Conservation (phyloP, 257 asterid genomes). For the Plectranthus barbatus region DNA sequence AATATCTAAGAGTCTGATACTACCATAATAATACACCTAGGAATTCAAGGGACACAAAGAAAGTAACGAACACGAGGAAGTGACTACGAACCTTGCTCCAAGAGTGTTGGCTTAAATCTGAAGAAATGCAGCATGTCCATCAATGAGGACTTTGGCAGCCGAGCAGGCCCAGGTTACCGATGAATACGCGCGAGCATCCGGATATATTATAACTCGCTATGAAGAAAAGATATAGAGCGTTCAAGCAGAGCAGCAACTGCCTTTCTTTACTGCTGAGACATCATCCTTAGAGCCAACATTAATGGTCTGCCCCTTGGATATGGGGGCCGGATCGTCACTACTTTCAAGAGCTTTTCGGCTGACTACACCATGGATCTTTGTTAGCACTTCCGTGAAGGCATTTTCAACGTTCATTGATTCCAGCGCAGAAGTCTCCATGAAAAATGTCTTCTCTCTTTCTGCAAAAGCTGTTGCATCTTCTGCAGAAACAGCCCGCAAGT, state of each 20-base stretch:
- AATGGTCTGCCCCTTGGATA: conserved; percentile 50
- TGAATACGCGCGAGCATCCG: too few species aligned
- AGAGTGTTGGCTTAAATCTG: neutral
- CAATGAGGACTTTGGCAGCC: conserved; percentile 1
- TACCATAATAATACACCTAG: conserved; percentile 23
- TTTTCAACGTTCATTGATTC: conserved; percentile 60
- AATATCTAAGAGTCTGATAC: conserved; percentile 12
- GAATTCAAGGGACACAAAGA: too few species aligned
- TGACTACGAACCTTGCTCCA: conserved; percentile 7
- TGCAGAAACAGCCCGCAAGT: conserved; percentile 51
- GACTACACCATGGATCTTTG: conserved; percentile 46
- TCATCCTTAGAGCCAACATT: conserved; percentile 33
- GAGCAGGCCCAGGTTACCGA: conserved; percentile 3
- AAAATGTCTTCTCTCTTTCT: conserved; percentile 43
- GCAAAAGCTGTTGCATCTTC: conserved; percentile 46
- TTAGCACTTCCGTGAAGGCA: conserved; percentile 53
- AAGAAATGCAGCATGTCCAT: conserved; percentile 8
- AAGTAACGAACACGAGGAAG: too few species aligned
- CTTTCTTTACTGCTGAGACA: conserved; percentile 40
- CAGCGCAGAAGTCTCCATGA: conserved; percentile 68
- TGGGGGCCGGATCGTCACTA: conserved; percentile 46
- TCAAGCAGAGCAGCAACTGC: conserved; percentile 42
- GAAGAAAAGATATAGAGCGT: neutral
- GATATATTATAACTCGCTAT: conserved; percentile 2
- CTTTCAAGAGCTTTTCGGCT: conserved; percentile 56